Evolutionary conservation across 305 asterid genomes (phyloP).

Genomic region (Solanum hybrid): DNA sequence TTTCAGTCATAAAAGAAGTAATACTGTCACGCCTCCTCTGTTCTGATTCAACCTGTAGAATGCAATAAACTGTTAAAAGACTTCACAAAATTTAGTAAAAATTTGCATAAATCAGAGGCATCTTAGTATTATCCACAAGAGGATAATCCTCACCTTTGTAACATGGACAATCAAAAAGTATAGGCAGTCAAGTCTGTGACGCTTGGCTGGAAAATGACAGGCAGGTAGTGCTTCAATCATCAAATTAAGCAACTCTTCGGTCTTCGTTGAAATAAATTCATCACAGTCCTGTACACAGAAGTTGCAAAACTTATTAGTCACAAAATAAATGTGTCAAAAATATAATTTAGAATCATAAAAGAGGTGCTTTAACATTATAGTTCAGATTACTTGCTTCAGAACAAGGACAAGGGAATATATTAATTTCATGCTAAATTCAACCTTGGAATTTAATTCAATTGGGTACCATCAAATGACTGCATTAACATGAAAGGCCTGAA

Average conservation of each 20-base stretch:
- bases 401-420: background rate
- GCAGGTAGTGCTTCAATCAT: conserved; percentile 82
- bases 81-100: background rate
- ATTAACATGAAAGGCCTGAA: background rate
- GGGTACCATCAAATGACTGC: background rate
- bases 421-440: background rate
- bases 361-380: background rate
- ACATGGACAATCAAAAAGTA: conserved; percentile 66
- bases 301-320: conserved; percentile 5
- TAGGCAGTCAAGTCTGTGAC: conserved; percentile 81
- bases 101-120: background rate
- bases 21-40: conserved; percentile 41
- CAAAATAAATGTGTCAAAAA: background rate
- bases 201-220: conserved; percentile 91
- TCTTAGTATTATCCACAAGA: background rate
- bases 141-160: conserved; percentile 41
- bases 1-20: conserved; percentile 76
- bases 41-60: conserved; percentile 56
- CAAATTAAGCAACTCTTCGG: conserved; percentile 51
- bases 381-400: background rate
- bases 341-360: conserved; percentile 4
- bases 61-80: conserved; percentile 9
- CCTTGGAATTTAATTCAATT: background rate
- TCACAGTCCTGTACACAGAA: conserved; percentile 40
- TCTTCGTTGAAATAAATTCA: conserved; percentile 55